Percentiles rank a stretch among this genome's conserved stretches.
Evolutionary conservation across 805 yeast genomes (phyloP).

Genomic region (Ogataea naganishii): DNA sequence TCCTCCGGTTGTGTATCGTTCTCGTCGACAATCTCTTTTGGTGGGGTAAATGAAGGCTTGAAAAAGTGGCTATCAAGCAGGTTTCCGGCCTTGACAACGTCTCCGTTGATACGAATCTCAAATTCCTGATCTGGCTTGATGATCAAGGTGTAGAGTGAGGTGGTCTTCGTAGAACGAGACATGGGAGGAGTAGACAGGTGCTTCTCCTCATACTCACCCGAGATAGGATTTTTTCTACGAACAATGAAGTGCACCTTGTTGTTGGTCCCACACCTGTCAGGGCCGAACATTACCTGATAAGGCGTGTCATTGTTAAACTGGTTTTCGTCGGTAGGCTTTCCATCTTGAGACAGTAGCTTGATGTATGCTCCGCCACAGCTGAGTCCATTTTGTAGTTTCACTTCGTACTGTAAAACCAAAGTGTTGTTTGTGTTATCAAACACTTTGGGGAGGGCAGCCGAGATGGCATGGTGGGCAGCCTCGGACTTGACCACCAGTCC

Average conservation of each 20-base stretch:
- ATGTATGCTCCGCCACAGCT: constrained; percentile 88
- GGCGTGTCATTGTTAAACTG: constrained; percentile 61
- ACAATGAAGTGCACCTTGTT: constrained; percentile 77
- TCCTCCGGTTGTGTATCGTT: constrained; percentile 60
- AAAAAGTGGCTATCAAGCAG: constrained; percentile 47
- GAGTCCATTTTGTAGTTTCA: constrained; percentile 70
- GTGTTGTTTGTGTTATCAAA: constrained; percentile 55
- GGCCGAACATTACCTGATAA: constrained; percentile 88
- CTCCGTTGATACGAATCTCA: constrained; percentile 80
- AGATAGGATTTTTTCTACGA: constrained; percentile 43
- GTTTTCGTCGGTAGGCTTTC: constrained; percentile 18
- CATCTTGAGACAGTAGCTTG: constrained; percentile 51
- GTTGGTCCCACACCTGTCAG: constrained; percentile 79
- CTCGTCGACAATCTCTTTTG: constrained; percentile 50
- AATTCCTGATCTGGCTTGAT: constrained; percentile 56
- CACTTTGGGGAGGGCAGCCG: constrained; percentile 46
- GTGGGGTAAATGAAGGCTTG: constrained; percentile 60
- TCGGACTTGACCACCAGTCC: constrained; percentile 71
- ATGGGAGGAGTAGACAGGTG: constrained; percentile 61
- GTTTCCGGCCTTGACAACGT: constrained; percentile 60
- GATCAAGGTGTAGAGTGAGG: constrained; percentile 71
- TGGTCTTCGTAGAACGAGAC: constrained; percentile 45
- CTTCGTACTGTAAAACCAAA: constrained; percentile 83
- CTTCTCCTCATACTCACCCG: constrained; percentile 59
- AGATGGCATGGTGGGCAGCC: constrained; percentile 79